Evolutionary conservation across 2,329 filamentous ascomycete species (phyloP), one percentile per base, ranked within the genome.

Genomic region (Tolypocladium sp.): DNA sequence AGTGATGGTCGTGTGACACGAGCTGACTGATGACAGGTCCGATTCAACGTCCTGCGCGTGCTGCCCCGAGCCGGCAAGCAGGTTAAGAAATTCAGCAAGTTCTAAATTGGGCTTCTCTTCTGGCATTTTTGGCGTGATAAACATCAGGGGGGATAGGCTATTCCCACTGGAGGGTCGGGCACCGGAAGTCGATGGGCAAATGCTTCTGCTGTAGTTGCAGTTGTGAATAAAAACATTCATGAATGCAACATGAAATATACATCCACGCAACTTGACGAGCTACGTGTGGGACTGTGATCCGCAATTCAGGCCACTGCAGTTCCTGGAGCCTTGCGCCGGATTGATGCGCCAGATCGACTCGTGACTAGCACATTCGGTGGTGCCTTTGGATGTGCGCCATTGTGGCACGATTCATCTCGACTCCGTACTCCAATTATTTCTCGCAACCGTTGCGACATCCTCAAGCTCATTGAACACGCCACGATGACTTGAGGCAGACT

Each of bases 31-130:
- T 40, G 61, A 56, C 68, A 96, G 92, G 90, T 96, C 76, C 94
- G 94, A 77, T 99, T 99, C 91, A 99, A 99, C 85, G 92, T 97
- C 77, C 91, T 99, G 77, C 92, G 94, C 76, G 94, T 99, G 73
- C 90, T 97, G 74, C 93, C 93, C 81, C 88, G 92, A 83, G 96
- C 91, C 73, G 91, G 92, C 82, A 97, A 97, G 89, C 82, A 86
- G 73, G 92, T 97, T 80, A 99, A 99, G 92, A 81, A 87, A 79
- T 99, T 99, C 88, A 84, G 79, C 85, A 99, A 99, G 87, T 99
- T 99, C 86, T 99, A 96, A 88, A 73, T 73, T 72, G 71, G 73
- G 70, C 70, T 75, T 69, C 73, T 72, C 69, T 72, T 74, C 65
- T 80, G 79, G 78, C 78, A 81, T 82, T 79, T 79, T 75, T 71